Evolutionary conservation across 495 filamentous ascomycete species (phyloP), one percentile per base, ranked within the genome.

Genomic region (Podospora australis): DNA sequence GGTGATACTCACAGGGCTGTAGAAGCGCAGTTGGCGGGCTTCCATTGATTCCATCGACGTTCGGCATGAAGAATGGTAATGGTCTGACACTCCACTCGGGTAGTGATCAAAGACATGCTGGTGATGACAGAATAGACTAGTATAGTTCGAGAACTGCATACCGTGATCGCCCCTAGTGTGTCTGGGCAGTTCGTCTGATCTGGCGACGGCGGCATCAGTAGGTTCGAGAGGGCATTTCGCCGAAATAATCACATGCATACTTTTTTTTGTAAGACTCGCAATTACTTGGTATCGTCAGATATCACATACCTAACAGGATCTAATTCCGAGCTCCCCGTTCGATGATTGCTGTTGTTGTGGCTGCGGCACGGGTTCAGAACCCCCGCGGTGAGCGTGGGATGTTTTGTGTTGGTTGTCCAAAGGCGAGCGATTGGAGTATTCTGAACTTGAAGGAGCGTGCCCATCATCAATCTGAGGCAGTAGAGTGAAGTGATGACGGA

Each of bases 311-410:
- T n/a, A n/a, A n/a, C 7, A 22, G 39, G 17, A 42, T 42, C 16
- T 8, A 7, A 42, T 23, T 42, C 39, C 39, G 39, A 22, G 9
- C 26, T 42, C 20, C 39, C 19, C 39, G 39, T 42, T n/a, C 17
- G 11, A 42, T 42, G 19, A 22, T 19, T 29, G 14, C 17, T 47
- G 32, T 35, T 40, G 48, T 44, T 23, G 44, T 42, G 50, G 50
- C 50, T 47, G 50, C 50, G 50, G 50, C 50, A 30, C 44, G 30
- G 44, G 44, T n/a, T 3, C 22, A 7, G 5, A 38, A 36, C 29
- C 30, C 20, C 44, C 28, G 9, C 3, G 4, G 25, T 2, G 2
- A 28, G 30, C 34, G 49, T 38, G 48, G 48, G 48, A 45, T 50
- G 41, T n/a, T n/a, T n/a, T n/a, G n/a, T n/a, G n/a, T n/a, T n/a